Conservation (phyloP, 345 rosid species). For the Salix viminalis region DNA sequence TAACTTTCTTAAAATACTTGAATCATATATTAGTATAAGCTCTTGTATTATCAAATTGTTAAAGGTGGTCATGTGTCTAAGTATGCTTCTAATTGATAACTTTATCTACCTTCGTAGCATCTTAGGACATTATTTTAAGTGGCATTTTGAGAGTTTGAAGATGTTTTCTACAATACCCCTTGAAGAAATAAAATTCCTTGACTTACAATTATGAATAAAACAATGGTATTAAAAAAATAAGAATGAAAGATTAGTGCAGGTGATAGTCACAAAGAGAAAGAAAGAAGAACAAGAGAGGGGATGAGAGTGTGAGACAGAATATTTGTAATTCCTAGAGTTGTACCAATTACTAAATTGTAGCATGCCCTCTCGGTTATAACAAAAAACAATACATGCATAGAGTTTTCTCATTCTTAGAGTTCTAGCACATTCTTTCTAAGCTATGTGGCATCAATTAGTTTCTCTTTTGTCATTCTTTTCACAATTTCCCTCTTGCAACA, state of each 20-base stretch:
- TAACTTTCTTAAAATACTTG: too few relatives aligned
- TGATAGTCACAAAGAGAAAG: too few relatives aligned
- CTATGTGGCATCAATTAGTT: too few relatives aligned
- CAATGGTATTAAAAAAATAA: background rate
- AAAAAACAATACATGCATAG: background rate
- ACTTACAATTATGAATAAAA: background rate
- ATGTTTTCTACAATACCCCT: background rate
- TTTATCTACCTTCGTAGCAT: background rate
- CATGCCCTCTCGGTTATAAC: too few relatives aligned
- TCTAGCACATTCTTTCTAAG: too few relatives aligned
- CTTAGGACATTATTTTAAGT: too few relatives aligned
- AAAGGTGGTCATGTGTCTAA: background rate
- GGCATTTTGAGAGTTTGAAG: background rate
- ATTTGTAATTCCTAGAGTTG: too few relatives aligned
- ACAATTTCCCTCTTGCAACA: too few relatives aligned
- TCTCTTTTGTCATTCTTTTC: too few relatives aligned
- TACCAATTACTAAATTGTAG: too few relatives aligned
- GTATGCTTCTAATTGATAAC: background rate
- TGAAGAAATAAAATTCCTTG: too few relatives aligned
- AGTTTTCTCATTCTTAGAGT: too few relatives aligned
- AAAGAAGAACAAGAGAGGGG: background rate
- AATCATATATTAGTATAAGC: background rate
- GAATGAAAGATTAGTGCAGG: background rate
- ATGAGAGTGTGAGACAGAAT: accelerated
- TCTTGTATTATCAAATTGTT: background rate